These are phyloP conservation scores for Ganoderma lingzhi DNA, from an alignment of 1,284 basidiomycete genomes.

Conservation along the genomic window DNA sequence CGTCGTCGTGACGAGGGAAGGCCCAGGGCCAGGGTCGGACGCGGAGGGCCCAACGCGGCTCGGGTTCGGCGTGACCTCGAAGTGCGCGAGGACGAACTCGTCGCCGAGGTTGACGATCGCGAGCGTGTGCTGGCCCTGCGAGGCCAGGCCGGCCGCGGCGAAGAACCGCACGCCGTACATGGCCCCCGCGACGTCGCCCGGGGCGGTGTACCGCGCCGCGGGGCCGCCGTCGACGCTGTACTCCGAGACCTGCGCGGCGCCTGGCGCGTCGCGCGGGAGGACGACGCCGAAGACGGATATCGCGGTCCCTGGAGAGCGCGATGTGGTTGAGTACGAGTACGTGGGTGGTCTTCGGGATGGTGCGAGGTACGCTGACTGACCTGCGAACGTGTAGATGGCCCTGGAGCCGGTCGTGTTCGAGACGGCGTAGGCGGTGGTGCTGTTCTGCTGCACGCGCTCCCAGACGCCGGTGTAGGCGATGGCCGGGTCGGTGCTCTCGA, in stretches of 20 bases:
- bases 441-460: neutral
- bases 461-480: neutral
- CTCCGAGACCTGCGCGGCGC: neutral
- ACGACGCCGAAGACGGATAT: neutral
- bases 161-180: neutral
- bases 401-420: neutral
- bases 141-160: neutral
- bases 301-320: neutral
- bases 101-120: constrained; percentile 2
- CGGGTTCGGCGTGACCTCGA: neutral
- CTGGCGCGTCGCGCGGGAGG: neutral
- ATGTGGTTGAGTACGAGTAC: neutral
- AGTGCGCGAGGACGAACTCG: neutral
- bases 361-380: neutral
- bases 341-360: neutral
- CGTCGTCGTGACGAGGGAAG: neutral
- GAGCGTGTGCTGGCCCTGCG: neutral
- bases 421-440: neutral
- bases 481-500: neutral
- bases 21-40: neutral
- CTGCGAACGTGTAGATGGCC: neutral
- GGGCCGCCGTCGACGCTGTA: neutral
- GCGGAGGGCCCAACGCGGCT: neutral
- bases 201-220: neutral
- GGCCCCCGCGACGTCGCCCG: neutral